Conservation (phyloP, 2,329 filamentous ascomycete genomes). For the Neobulgaria alba region DNA sequence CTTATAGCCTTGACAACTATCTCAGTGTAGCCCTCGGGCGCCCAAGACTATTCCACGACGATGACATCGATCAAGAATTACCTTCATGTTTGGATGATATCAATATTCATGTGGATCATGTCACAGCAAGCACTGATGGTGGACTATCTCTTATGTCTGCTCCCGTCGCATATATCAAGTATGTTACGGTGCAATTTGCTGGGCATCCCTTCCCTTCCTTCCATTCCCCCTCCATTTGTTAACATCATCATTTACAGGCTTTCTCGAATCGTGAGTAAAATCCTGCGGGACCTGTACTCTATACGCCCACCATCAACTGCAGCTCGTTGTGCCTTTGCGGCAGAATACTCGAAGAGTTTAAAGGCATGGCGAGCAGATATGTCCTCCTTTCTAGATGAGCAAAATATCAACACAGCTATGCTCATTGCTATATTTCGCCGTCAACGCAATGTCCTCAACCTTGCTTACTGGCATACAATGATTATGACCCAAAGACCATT, state of each 20-base stretch:
- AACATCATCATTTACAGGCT: too few relatives aligned
- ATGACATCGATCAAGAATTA: slow-evolving; percentile 54
- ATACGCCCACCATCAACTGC: slow-evolving; percentile 1
- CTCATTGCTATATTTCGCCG: neutral
- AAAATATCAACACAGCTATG: slow-evolving; percentile 1
- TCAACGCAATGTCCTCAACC: slow-evolving; percentile 6
- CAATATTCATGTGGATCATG: slow-evolving; percentile 43
- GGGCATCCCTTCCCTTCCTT: too few relatives aligned
- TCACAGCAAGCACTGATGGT: slow-evolving; percentile 14
- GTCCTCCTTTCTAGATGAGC: slow-evolving; percentile 4
- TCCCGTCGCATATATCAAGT: slow-evolving; percentile 35
- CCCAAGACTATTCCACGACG: slow-evolving; percentile 50
- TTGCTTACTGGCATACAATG: slow-evolving; percentile 20
- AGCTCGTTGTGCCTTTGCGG: neutral
- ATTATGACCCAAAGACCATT: slow-evolving; percentile 29
- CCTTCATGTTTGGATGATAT: slow-evolving; percentile 48
- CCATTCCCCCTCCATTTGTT: too few relatives aligned
- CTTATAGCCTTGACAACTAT: slow-evolving; percentile 55
- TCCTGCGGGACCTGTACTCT: slow-evolving; percentile 3
- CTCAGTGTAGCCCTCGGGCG: slow-evolving; percentile 55
- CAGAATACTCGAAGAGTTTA: neutral
- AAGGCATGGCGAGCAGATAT: slow-evolving; percentile 5
- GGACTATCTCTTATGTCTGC: slow-evolving; percentile 35
- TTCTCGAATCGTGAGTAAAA: slow-evolving; percentile 4
- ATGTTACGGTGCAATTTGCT: slow-evolving; percentile 2